Evolutionary conservation across 805 yeast species (phyloP), one percentile per base, ranked within the genome.

Genomic region (Candida tibetensis): DNA sequence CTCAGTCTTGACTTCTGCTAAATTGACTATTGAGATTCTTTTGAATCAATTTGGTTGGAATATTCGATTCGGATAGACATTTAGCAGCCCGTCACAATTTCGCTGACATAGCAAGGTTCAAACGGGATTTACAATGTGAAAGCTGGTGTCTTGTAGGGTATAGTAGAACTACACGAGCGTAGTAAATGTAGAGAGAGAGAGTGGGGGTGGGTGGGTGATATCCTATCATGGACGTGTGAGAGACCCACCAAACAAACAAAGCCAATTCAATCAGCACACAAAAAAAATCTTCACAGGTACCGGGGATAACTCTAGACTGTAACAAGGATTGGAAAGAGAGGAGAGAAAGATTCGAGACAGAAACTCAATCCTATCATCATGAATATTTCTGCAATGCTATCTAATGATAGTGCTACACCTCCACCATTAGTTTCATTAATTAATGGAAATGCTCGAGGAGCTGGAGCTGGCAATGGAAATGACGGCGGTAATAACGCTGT

Each of bases 341-440:
- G 29, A 27, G n/a, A 6, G n/a, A 27, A 6, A 6, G n/a, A 12
- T 27, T 21, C 25, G 25, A 21, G 25, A 27, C 5, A 6, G 15
- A 12, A 27, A 13, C 13, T 12, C n/a, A n/a, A 13, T 12, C n/a
- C n/a, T n/a, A 23, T 26, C 36, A 34, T 28, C 25, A 62, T 62
- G 68, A 60, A 62, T 44, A 62, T 62, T 30, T 60, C 66, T 12
- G 61, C 66, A 18, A 63, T 63, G 59, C 53, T 63, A 48, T 55
- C 66, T 18, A 51, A 42, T 34, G 63, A 59, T 40, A 45, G 49
- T 37, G 35, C 25, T 17, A 33, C 40, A 25, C 32, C 51, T 5
- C 40, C 48, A 9, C 39, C 44, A 9, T 27, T 33, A 13, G 18
- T 10, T 15, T 23, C 25, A 16, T 12, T 19, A 14, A 21, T 21